Conservation (phyloP, 371 early-diverging fungal species). For the Mucor indicus region DNA sequence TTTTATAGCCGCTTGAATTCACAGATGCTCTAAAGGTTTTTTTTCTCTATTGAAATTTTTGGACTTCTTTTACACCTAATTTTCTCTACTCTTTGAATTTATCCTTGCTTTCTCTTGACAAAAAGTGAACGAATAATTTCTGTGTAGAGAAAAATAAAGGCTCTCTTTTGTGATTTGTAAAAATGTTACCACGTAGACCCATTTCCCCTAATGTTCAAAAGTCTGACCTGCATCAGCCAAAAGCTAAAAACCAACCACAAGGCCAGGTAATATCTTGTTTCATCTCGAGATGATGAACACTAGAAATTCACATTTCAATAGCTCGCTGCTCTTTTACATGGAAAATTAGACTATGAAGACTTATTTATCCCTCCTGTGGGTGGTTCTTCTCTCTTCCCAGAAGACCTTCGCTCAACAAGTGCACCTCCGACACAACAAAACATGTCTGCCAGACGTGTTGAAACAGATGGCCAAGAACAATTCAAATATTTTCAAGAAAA, state of each 20-base stretch:
- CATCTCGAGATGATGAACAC: constrained; percentile 1
- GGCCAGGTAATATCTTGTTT: constrained; percentile 30
- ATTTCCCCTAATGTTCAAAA: too few relatives aligned
- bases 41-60: too few relatives aligned
- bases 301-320: constrained; percentile 4
- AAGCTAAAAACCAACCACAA: constrained; percentile 36
- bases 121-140: too few relatives aligned
- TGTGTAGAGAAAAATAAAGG: too few relatives aligned
- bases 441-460: constrained; percentile 6
- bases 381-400: constrained; percentile 7
- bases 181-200: too few relatives aligned
- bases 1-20: too few relatives aligned
- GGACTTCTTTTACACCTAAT: too few relatives aligned
- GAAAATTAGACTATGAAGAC: constrained; percentile 42
- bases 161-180: too few relatives aligned
- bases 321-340: constrained; percentile 47
- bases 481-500: constrained; percentile 4
- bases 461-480: constrained; percentile 9
- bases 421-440: constrained; percentile 40
- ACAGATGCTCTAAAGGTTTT: too few relatives aligned
- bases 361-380: constrained; percentile 16
- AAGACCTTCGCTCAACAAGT: constrained; percentile 39
- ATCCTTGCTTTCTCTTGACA: too few relatives aligned
- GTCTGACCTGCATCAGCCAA: constrained; percentile 39
- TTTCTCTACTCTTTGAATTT: too few relatives aligned